A percentile compares a stretch with the other conserved stretches of the same genome.
Conservation (phyloP, 805 yeast genomes). For the Dipodascopsis uninucleata region DNA sequence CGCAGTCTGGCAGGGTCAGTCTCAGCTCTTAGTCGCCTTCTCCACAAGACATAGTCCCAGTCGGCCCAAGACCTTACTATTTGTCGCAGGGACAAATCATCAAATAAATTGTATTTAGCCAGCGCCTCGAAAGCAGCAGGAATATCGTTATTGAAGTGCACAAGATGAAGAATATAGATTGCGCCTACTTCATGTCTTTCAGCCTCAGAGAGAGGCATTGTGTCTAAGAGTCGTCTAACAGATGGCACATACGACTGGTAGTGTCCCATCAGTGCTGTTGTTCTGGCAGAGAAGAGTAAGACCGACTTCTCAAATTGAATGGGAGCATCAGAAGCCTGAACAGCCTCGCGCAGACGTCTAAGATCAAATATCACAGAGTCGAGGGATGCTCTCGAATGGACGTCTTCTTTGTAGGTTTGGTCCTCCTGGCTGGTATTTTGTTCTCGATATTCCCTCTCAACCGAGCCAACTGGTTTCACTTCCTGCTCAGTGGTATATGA, state of each 20-base stretch:
- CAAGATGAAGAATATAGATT: conserved; percentile 45
- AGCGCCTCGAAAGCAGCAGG: conserved; percentile 27
- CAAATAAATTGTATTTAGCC: conserved; percentile 9
- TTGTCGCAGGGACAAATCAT: conserved; percentile 18
- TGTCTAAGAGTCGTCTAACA: conserved; percentile 42
- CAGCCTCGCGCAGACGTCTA: conserved; percentile 52
- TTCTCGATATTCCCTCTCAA: neutral
- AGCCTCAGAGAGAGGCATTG: conserved; percentile 29
- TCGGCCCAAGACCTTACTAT: conserved; percentile 27
- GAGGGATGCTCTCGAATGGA: conserved; percentile 3
- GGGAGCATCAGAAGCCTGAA: conserved; percentile 37
- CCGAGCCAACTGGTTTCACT: neutral
- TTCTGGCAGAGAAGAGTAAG: conserved; percentile 46
- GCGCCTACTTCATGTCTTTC: conserved; percentile 44
- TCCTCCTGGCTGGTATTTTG: neutral
- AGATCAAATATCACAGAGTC: conserved; percentile 19
- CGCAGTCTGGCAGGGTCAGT: conserved; percentile 23
- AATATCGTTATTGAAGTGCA: conserved; percentile 25
- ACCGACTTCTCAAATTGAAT: conserved; percentile 46
- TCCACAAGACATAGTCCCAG: conserved; percentile 27
- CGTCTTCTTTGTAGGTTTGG: conserved; percentile 5
- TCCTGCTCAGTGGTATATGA: no score
- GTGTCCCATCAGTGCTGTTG: conserved; percentile 46
- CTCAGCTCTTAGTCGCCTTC: conserved; percentile 13
- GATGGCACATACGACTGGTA: conserved; percentile 55